Evolutionary conservation across 371 early-diverging fungal genomes (phyloP), one percentile per base, ranked within the genome.

Genomic region (Mucor irregularis): DNA sequence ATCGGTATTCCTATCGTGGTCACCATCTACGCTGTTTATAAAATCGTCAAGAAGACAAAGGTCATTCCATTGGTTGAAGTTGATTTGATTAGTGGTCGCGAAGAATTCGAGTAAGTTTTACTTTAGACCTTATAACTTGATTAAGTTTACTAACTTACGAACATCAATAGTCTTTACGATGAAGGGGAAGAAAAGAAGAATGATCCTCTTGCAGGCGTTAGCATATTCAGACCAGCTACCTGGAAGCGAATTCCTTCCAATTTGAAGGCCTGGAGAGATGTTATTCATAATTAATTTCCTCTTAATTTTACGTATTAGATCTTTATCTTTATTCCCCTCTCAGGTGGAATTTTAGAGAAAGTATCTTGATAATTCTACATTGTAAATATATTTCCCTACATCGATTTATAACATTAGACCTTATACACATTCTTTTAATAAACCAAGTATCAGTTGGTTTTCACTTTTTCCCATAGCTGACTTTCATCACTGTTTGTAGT

Each of bases 1-100:
- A 68, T 70, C 50, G 71, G 75, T 58, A 55, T 74, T 26, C 71
- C 71, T 48, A 47, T 71, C 26, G 61, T 68, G 5, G 7, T 68
- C 24, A 17, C 53, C 11, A 69, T 80, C 26, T 68, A 70, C 48
- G 39, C 76, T 38, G 73, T 74, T 44, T 80, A 82, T 73, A 87
- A 85, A 62, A 0, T 83, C 16, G 54, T 73, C 56, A 77, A 73
- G 62, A 65, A 66, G 45, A 75, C 80, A 14, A 78, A 78, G 55
- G 43, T 86, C 4, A 74, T 88, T 13, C 83, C 83, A 1, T 49
- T 85, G 24, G 44, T 68, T 26, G 85, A 86, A 49, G 68, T 75
- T 29, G 85, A 86, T 54, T 70, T 88, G 26, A 78, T 80, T 47
- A 71, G 81, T 10, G 85, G 84, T 19, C 76, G 82, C 49, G 68